Evolutionary conservation across 2,329 filamentous ascomycete genomes (phyloP), one percentile per base, ranked within the genome.

Genomic region (Graphilbum sp.): DNA sequence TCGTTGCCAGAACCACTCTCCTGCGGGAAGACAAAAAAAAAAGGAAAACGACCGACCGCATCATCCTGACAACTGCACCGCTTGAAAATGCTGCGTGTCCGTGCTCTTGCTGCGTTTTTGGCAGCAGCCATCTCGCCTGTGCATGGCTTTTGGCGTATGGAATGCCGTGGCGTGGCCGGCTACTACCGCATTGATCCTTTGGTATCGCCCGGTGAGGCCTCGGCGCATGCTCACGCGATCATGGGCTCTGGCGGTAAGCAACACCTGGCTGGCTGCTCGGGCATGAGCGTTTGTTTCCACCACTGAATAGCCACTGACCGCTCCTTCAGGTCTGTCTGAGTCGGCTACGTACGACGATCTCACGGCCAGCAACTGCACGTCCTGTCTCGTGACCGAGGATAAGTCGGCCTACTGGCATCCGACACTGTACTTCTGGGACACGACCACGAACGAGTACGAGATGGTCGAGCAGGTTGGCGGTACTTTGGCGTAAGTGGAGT

Each of bases 381-480:
- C 83, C 11, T 93, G 85, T 54, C 72, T 69, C 40, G 79, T 92
- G 32, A 74, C 64, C 29, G 67, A 88, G 59, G 86, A 94, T 59
- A 79, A 76, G 60, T 93, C 84, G n/a, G 76, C 75, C 24, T 94
- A 94, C 62, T 94, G 85, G 83, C 73, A 75, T 37, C 86, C 86
- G 1, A 60, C 71, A 2, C 53, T 93, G 45, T 87, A 88, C 61
- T 94, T 93, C 56, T 58, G 76, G 52, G 71, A 86, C 50, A 52
- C 53, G 5, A 51, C 59, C 12, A 79, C 81, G 47, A 72, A 79
- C 41, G 63, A 74, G 40, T 73, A 73, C 36, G 70, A 81, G 49
- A 56, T 81, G 40, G 82, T 93, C 34, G 58, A 68, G 1, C 76
- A 90, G 54, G 70, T 79, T 36, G 84, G 85, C 44, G 84, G 86